Evolutionary conservation across 2,329 filamentous ascomycete genomes (phyloP), one percentile per base, ranked within the genome.

Genomic region (Botrytis byssoidea): DNA sequence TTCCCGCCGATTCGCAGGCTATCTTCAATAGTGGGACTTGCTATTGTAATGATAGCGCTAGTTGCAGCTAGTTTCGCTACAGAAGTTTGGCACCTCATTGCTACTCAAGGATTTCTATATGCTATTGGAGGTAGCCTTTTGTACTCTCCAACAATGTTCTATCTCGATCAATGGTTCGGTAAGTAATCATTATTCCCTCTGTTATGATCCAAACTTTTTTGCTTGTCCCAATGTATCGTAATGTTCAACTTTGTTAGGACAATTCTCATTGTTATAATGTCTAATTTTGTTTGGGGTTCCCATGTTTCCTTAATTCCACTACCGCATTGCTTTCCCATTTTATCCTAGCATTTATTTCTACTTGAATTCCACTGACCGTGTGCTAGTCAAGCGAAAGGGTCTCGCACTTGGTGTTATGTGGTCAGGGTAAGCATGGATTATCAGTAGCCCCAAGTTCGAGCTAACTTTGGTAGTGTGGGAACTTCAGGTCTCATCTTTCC

Each of bases 321-420:
- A 14, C 20, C 9, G 1, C 10, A 22, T 42, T 35, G 32, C 20
- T 51, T n/a, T 12, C 12, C 37, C 7, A 35, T 25, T 37, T 25
- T 37, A 51, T 44, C 35, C 3, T 5, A 32, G 18, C 22, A 16
- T 4, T n/a, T 3, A 7, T 42, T 5, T 16, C 9, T 42, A 40
- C n/a, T 25, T 16, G 12, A n/a, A 18, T 32, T 42, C 18, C 10
- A 69, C 10, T 69, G 42, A 16, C 37, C 42, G 18, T 32, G n/a
- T 57, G 48, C 10, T 48, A 71, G 80, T 84, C 7, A 77, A 79
- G 37, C 81, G 82, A 57, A 85, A 85, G 42, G 85, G 85, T 0
- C 77, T 87, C 42, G 85, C 85, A 0, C 85, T 85, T 59, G 87
- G 87, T 0, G 83, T 88, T 32, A 84, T 88, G 79, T 87, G 83